Percentiles rank a stretch among this genome's conserved stretches.
Evolutionary conservation across 2,329 filamentous ascomycete genomes (phyloP).

Genomic region (Allantophomopsis cytisporea): DNA sequence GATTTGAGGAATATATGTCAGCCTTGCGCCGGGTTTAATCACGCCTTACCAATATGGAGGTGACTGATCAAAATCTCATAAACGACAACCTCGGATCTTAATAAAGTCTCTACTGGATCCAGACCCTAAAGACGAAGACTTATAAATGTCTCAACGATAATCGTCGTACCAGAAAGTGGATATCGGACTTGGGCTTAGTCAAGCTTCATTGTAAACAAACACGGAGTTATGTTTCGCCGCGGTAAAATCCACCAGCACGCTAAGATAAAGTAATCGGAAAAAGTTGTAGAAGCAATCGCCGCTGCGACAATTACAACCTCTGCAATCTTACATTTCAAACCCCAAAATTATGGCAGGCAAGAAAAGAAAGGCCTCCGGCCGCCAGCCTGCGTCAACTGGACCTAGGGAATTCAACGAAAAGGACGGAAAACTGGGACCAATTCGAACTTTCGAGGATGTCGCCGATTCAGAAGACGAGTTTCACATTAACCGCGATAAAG

Average conservation of each 20-base stretch:
- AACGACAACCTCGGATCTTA: no score
- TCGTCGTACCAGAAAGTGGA: no score
- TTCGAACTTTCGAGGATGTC: constrained; percentile 65
- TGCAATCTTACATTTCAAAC: neutral
- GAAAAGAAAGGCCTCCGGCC: constrained; percentile 57
- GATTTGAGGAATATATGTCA: no score
- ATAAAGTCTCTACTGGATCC: no score
- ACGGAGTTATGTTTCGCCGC: neutral
- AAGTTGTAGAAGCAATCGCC: constrained; percentile 1
- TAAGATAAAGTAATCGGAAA: constrained; percentile 5
- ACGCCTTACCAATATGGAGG: no score
- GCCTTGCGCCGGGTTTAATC: no score
- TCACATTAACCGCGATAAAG: constrained; percentile 72
- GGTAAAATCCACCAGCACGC: constrained; percentile 1
- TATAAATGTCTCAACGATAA: no score
- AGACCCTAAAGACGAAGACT: no score
- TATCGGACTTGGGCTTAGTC: no score
- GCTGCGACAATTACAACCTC: neutral
- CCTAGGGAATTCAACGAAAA: constrained; percentile 39
- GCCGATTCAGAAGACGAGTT: constrained; percentile 93
- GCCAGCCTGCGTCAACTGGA: constrained; percentile 27
- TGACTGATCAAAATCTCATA: no score
- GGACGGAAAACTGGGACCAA: constrained; percentile 47
- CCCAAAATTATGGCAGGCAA: constrained; percentile 35
- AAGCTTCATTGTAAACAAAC: no score